Evolutionary conservation across 108 stramenopile species (phyloP).

Genomic region (Skeletonema menzelii): DNA sequence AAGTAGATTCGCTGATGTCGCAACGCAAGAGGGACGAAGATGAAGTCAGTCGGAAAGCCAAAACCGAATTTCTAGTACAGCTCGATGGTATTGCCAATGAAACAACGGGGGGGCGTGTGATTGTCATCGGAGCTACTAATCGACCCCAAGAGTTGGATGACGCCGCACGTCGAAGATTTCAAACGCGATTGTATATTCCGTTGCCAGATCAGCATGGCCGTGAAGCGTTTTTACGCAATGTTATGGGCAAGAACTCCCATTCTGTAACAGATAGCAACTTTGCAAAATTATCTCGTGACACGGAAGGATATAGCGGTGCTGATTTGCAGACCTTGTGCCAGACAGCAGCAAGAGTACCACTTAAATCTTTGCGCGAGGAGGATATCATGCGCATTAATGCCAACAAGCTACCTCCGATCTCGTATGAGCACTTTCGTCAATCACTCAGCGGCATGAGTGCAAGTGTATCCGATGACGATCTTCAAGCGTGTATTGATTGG

Average conservation of each 20-base stretch:
- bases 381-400: too few species aligned
- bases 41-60: constrained; percentile 92
- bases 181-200: constrained; percentile 94
- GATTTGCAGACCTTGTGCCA: constrained; percentile 87
- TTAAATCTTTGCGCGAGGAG: too few species aligned
- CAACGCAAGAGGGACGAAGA: constrained; percentile 91
- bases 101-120: constrained; percentile 81
- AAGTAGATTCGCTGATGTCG: constrained; percentile 94
- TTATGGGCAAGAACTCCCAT: constrained; percentile 87
- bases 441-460: too few species aligned
- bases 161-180: constrained; percentile 94
- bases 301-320: constrained; percentile 92
- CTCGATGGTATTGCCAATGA: constrained; percentile 88
- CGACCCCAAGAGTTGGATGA: constrained; percentile 98
- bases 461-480: too few species aligned
- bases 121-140: constrained; percentile 98
- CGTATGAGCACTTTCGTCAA: too few species aligned
- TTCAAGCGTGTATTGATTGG: too few species aligned
- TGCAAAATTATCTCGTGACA: constrained; percentile 68
- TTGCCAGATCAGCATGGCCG: constrained; percentile 86
- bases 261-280: constrained; percentile 66
- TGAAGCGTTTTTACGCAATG: constrained; percentile 62
- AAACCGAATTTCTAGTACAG: constrained; percentile 94
- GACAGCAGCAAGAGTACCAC: constrained; percentile 95
- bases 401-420: too few species aligned